Evolutionary conservation across 1,284 basidiomycete species (phyloP).

Genomic region (Leccinum angustisporum): DNA sequence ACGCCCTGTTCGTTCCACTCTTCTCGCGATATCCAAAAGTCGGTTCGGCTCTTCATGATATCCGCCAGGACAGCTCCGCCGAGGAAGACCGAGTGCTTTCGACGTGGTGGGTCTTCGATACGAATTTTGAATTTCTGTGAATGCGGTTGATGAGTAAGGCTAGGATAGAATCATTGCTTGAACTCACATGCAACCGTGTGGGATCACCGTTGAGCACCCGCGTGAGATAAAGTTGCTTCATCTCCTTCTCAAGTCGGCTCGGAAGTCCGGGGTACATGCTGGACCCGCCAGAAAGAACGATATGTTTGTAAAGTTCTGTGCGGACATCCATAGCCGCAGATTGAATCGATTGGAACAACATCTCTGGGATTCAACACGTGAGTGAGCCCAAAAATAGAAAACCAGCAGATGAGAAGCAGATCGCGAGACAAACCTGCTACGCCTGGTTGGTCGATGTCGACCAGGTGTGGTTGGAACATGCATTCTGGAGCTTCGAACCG

Average conservation of each 20-base stretch:
- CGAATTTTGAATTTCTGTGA: slow-evolving; percentile 96
- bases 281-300: slow-evolving; percentile 95
- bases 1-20: slow-evolving; percentile 93
- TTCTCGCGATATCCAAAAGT: slow-evolving; percentile 93
- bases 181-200: slow-evolving; percentile 79
- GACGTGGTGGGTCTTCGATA: slow-evolving; percentile 95
- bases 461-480: slow-evolving; percentile 99
- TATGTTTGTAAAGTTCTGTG: slow-evolving; percentile 94
- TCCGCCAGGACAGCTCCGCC: slow-evolving; percentile 95
- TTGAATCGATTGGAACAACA: slow-evolving; percentile 97
- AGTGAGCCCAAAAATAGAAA: not conserved
- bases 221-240: slow-evolving; percentile 97
- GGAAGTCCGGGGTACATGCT: slow-evolving; percentile 99
- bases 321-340: slow-evolving; percentile 89
- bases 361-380: slow-evolving; percentile 56
- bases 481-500: slow-evolving; percentile 99
- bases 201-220: slow-evolving; percentile 87
- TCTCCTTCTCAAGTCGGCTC: slow-evolving; percentile 96
- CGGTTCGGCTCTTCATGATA: slow-evolving; percentile 94
- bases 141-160: not conserved
- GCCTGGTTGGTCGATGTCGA: slow-evolving; percentile 96
- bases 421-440: slow-evolving; percentile 69
- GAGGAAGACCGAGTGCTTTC: slow-evolving; percentile 99
- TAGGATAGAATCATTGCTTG: not conserved
- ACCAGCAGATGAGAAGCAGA: not conserved